Conservation (phyloP, 495 filamentous ascomycete species). For the Aspergillus heteromorphus region DNA sequence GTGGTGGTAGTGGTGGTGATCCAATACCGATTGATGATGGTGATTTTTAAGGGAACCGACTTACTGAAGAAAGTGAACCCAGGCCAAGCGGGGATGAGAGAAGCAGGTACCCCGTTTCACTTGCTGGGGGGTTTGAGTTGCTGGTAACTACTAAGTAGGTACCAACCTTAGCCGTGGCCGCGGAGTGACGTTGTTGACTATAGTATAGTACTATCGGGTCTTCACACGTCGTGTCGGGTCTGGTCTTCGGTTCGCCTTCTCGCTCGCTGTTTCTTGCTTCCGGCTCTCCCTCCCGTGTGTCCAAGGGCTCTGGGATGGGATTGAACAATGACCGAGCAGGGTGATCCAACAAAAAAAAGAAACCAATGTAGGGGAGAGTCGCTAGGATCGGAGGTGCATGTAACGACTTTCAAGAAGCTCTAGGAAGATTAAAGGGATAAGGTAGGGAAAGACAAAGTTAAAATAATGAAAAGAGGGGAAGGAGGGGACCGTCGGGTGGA, state of each 20-base stretch:
- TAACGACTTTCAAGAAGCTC: background rate
- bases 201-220: background rate
- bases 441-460: too few species aligned
- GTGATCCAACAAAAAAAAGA: too few species aligned
- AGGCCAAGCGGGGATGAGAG: slow-evolving; percentile 12
- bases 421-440: background rate
- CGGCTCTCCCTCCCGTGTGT: too few species aligned
- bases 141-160: slow-evolving; percentile 2
- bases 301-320: too few species aligned
- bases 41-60: slow-evolving; percentile 2
- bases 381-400: background rate
- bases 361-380: background rate
- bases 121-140: slow-evolving; percentile 8
- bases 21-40: too few species aligned
- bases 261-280: background rate
- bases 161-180: slow-evolving; percentile 4
- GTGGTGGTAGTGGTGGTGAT: too few species aligned
- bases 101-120: slow-evolving; percentile 25
- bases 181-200: background rate
- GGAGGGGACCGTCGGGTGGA: background rate
- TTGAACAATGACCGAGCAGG: too few species aligned
- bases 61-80: slow-evolving; percentile 11
- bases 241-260: background rate
- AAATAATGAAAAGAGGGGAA: background rate
- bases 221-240: background rate